Conservation (phyloP, 441 rosid genomes). For the Raphanus hybrid region DNA sequence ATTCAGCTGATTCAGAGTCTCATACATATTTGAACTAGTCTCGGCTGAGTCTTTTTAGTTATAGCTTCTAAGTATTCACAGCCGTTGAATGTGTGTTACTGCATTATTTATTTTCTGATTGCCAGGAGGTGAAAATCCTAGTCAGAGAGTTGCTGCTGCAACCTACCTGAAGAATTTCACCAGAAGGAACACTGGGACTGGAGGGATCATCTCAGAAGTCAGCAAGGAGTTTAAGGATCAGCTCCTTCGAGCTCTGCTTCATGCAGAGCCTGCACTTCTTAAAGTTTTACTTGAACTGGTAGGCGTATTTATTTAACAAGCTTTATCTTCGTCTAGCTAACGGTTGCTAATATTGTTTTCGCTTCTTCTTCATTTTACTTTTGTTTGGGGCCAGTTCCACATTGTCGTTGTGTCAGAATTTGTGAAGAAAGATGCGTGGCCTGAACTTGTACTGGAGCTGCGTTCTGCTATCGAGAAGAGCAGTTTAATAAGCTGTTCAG, state of each 20-base stretch:
- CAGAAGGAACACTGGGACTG: slow-evolving; percentile 51
- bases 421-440: slow-evolving; percentile 77
- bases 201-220: slow-evolving; percentile 47
- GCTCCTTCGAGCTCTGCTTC: slow-evolving; percentile 67
- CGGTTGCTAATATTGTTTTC: slow-evolving; percentile 4
- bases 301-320: slow-evolving; percentile 20
- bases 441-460: slow-evolving; percentile 75
- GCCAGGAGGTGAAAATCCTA: slow-evolving; percentile 63
- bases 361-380: slow-evolving; percentile 16
- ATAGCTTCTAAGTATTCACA: background rate
- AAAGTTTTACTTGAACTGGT: slow-evolving; percentile 86
- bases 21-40: background rate
- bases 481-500: slow-evolving; percentile 49
- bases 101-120: background rate
- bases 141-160: slow-evolving; percentile 79
- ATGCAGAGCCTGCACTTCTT: slow-evolving; percentile 61
- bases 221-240: slow-evolving; percentile 78
- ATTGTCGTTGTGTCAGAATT: slow-evolving; percentile 64
- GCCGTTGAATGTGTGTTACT: slow-evolving; percentile 6
- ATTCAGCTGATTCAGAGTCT: slow-evolving; percentile 11
- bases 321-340: background rate
- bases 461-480: slow-evolving; percentile 69
- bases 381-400: slow-evolving; percentile 58
- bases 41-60: background rate
- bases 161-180: slow-evolving; percentile 79